phyloP scores from a whole-genome alignment of 257 asterid species.

The Solanum sejunctum region DNA sequence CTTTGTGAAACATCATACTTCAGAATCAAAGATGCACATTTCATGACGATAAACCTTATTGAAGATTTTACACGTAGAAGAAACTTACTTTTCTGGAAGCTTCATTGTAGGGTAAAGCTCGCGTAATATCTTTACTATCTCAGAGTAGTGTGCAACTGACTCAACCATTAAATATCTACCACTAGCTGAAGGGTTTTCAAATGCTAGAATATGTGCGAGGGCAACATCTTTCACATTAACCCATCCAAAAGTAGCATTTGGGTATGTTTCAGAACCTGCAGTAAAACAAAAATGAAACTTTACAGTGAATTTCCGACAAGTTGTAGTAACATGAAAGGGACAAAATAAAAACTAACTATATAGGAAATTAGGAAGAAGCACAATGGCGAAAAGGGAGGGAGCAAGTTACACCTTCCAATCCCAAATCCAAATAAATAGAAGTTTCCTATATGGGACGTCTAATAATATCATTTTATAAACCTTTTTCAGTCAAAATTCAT shows the following conservation, averaged over 20 bases:
- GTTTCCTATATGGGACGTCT: background rate
- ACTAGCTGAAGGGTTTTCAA: conserved; percentile 49
- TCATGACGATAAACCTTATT: background rate
- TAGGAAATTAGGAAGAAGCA: background rate
- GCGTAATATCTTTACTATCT: conserved; percentile 31
- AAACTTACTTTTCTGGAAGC: conserved; percentile 58
- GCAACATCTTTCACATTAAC: conserved; percentile 68
- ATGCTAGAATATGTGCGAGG: conserved; percentile 55
- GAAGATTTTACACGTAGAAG: background rate
- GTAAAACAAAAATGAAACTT: background rate
- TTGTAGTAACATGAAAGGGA: background rate
- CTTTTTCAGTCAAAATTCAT: background rate
- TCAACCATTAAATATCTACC: conserved; percentile 62
- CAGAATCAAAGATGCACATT: background rate
- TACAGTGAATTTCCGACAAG: background rate
- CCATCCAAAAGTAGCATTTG: conserved; percentile 40
- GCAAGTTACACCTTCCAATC: background rate
- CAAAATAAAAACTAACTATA: background rate
- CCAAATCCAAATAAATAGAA: background rate
- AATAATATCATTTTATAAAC: background rate
- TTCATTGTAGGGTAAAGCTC: conserved; percentile 40
- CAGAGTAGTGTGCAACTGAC: conserved; percentile 39
- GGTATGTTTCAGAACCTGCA: conserved; percentile 55
- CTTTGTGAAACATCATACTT: background rate
- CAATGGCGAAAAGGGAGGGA: background rate